phyloP scores from a whole-genome alignment of 441 rosid genomes.

The Populus hybrid region DNA sequence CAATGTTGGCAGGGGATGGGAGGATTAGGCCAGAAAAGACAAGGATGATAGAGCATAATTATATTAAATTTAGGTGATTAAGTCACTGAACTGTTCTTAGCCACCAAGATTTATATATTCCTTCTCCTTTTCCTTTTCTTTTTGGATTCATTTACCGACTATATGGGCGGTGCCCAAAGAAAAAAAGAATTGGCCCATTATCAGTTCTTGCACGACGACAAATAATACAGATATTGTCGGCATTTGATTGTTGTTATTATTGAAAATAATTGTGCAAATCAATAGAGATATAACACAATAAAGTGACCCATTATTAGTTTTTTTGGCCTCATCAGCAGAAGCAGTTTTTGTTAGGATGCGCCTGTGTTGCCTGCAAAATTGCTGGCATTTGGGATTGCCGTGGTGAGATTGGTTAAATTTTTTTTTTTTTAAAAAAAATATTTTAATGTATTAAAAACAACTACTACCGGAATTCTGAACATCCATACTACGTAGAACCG shows the following conservation, averaged over 20 bases:
- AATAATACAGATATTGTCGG: background rate
- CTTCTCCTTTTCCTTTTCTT: too few species aligned
- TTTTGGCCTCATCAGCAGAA: background rate
- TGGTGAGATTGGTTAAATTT: too few species aligned
- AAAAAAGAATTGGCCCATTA: too few species aligned
- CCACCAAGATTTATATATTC: background rate
- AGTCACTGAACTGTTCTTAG: background rate
- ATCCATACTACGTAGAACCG: background rate
- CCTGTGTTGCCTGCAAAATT: background rate
- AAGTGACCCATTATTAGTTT: background rate
- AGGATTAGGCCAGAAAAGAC: background rate
- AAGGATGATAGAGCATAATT: background rate
- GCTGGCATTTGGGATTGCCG: background rate
- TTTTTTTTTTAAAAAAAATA: too few species aligned
- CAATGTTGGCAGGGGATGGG: background rate
- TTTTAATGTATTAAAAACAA: too few species aligned
- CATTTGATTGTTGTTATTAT: background rate
- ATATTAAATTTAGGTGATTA: background rate
- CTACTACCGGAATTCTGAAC: too few species aligned
- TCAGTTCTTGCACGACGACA: background rate
- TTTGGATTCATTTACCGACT: background rate
- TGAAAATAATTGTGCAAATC: background rate
- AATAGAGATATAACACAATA: background rate
- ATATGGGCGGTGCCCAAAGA: too few species aligned
- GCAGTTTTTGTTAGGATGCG: too few species aligned